Evolutionary conservation across 148 eudicot species (phyloP).

Genomic region (Nepenthes mirabilis): DNA sequence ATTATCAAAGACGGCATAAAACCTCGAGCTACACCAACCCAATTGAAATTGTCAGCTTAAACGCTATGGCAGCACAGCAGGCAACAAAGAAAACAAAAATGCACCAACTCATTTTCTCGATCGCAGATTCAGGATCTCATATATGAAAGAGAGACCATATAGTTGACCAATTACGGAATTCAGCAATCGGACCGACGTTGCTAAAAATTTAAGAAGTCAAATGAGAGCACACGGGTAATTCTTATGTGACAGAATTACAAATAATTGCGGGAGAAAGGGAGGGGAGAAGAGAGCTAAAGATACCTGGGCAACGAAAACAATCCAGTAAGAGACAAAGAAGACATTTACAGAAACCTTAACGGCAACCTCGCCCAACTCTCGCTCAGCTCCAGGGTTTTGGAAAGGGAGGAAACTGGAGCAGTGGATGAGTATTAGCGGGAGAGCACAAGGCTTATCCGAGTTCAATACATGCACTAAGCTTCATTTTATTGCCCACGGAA

Average conservation of each 20-base stretch:
- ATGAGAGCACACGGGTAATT: not conserved
- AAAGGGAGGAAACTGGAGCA: too few relatives aligned
- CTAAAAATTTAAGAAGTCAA: not conserved
- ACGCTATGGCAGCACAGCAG: not conserved
- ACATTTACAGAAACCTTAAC: slow-evolving; percentile 13
- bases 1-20: not conserved
- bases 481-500: too few relatives aligned
- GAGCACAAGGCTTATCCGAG: too few relatives aligned
- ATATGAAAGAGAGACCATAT: not conserved
- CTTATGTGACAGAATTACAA: not conserved
- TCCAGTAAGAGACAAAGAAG: slow-evolving; percentile 31
- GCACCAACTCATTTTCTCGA: not conserved
- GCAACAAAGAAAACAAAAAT: not conserved
- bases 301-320: slow-evolving; percentile 30
- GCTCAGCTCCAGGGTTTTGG: too few relatives aligned
- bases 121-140: not conserved
- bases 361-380: too few relatives aligned
- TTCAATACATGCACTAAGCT: too few relatives aligned
- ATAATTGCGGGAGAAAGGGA: not conserved
- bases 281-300: not conserved
- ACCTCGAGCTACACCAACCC: not conserved
- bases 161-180: not conserved
- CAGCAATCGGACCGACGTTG: not conserved
- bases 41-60: not conserved
- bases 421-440: too few relatives aligned